Evolutionary conservation across 208 protist species (phyloP).

Genomic region (Wallacemonas collosoma): DNA sequence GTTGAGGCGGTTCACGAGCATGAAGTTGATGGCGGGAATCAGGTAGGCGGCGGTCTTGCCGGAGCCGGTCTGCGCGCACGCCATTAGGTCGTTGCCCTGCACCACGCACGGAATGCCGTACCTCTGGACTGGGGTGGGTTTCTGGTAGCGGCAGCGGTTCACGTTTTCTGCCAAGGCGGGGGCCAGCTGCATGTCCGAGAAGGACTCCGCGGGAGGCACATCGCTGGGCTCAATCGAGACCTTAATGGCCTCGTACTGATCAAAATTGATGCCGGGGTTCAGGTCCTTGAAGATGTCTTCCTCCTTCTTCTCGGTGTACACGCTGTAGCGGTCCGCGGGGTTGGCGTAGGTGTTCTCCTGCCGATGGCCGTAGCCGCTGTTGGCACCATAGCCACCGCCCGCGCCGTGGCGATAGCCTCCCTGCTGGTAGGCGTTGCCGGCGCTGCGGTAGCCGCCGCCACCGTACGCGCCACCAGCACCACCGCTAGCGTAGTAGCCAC

Average conservation of each 20-base stretch:
- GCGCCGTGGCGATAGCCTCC: conserved; percentile 12
- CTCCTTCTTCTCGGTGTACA: conserved; percentile 74
- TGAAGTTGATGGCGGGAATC: conserved; percentile 95
- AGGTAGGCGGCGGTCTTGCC: conserved; percentile 99
- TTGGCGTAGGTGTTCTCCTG: conserved; percentile 27
- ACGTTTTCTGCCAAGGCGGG: conserved; percentile 94
- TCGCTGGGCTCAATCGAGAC: conserved; percentile 88
- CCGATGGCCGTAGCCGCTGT: conserved; percentile 26
- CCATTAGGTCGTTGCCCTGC: conserved; percentile 96
- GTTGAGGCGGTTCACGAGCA: conserved; percentile 78
- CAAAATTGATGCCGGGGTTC: conserved; percentile 93
- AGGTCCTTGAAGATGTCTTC: conserved; percentile 93
- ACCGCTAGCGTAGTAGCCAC: conserved; percentile 7
- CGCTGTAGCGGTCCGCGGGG: conserved; percentile 8
- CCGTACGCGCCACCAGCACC: conserved; percentile 10
- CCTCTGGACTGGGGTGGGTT: conserved; percentile 99
- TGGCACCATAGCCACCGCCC: conserved; percentile 29
- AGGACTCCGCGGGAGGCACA: conserved; percentile 66
- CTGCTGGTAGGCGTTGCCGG: conserved; percentile 17
- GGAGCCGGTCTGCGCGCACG: conserved; percentile 99
- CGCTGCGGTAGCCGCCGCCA: conserved; percentile 18
- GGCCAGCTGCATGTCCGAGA: conserved; percentile 87
- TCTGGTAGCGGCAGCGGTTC: conserved; percentile 93
- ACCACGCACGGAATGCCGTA: conserved; percentile 96
- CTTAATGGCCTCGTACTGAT: conserved; percentile 91